Percentiles rank a stretch among this genome's conserved stretches.
Evolutionary conservation across 768 basidiomycete species (phyloP).

Genomic region (Infundibulicybe gibba): DNA sequence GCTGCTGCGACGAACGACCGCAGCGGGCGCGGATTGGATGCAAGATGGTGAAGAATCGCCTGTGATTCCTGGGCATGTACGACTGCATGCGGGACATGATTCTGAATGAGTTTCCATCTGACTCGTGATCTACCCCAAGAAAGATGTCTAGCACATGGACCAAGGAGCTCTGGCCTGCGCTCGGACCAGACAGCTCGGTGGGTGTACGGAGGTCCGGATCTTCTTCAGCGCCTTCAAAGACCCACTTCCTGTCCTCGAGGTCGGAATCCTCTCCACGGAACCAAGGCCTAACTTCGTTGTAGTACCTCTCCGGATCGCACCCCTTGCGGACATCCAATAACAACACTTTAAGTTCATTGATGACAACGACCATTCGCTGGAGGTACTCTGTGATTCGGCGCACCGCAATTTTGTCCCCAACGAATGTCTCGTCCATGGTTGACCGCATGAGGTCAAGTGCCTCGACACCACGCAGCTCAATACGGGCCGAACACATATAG

Average conservation of each 20-base stretch:
- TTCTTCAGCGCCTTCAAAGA: slow-evolving; percentile 57
- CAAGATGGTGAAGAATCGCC: slow-evolving; percentile 72
- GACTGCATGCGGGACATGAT: slow-evolving; percentile 70
- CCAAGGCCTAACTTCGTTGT: slow-evolving; percentile 75
- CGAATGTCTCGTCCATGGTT: slow-evolving; percentile 86
- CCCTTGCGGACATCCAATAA: slow-evolving; percentile 63
- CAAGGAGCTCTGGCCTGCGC: slow-evolving; percentile 79
- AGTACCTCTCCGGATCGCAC: slow-evolving; percentile 73
- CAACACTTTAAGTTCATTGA: slow-evolving; percentile 58
- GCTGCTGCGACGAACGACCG: slow-evolving; percentile 44
- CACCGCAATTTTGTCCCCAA: slow-evolving; percentile 62
- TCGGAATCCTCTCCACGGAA: slow-evolving; percentile 68
- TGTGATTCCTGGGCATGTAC: slow-evolving; percentile 84
- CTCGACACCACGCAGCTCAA: slow-evolving; percentile 82
- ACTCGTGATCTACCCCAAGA: slow-evolving; percentile 58
- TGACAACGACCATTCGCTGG: slow-evolving; percentile 53
- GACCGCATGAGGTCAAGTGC: slow-evolving; percentile 83
- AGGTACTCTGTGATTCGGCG: slow-evolving; percentile 67
- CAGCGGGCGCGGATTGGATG: slow-evolving; percentile 54
- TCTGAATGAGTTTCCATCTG: slow-evolving; percentile 38
- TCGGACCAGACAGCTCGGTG: slow-evolving; percentile 67
- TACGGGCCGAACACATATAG: slow-evolving; percentile 80
- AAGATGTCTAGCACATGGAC: slow-evolving; percentile 75
- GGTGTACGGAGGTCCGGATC: slow-evolving; percentile 39
- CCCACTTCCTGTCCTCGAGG: slow-evolving; percentile 37